Conservation (phyloP, 805 yeast genomes). For the Lipomyces orientalis region DNA sequence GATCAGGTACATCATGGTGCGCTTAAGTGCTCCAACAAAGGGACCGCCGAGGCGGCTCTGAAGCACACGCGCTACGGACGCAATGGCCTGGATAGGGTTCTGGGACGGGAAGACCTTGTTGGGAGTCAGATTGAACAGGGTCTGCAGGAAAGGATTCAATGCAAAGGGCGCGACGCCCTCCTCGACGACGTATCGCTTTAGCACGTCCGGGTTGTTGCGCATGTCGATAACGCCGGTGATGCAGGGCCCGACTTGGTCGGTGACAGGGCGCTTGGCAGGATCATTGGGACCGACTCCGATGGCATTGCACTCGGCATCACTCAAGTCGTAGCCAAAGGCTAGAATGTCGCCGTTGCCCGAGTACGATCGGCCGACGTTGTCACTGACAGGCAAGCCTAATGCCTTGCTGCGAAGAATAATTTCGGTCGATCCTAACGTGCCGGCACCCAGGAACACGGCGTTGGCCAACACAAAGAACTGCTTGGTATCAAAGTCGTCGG, state of each 20-base stretch:
- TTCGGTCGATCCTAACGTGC: background rate
- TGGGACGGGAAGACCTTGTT: background rate
- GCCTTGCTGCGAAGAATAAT: background rate
- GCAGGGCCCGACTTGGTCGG: background rate
- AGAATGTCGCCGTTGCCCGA: conserved; percentile 1
- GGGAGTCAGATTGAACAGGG: background rate
- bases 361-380: background rate
- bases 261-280: background rate
- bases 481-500: background rate
- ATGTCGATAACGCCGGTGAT: background rate
- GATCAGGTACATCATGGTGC: conserved; percentile 1
- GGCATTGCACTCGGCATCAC: background rate
- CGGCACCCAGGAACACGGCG: background rate
- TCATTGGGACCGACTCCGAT: background rate
- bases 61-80: background rate
- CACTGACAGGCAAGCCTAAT: background rate
- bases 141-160: background rate
- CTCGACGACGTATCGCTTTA: background rate
- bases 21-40: background rate
- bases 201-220: background rate
- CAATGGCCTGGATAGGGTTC: background rate
- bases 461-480: background rate
- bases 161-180: background rate
- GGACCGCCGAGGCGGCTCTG: background rate
- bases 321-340: background rate